Conservation (phyloP, 257 asterid species). For the Nicotiana paniculata region DNA sequence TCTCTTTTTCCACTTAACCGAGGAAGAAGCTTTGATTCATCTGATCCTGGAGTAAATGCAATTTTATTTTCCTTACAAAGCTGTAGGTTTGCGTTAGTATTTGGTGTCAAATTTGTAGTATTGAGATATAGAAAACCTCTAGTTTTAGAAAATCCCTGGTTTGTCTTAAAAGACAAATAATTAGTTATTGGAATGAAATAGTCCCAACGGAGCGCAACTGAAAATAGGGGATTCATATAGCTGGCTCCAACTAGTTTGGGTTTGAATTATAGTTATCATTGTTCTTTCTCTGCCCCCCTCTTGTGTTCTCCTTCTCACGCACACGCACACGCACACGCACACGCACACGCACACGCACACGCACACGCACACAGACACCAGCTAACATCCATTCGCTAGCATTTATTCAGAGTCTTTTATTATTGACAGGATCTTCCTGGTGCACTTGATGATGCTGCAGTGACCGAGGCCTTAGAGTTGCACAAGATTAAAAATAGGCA, state of each 20-base stretch:
- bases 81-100: not conserved
- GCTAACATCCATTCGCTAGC: not conserved
- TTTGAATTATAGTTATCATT: no score
- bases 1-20: not conserved
- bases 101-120: not conserved
- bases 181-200: no score
- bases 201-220: no score
- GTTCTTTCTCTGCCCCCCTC: no score
- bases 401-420: not conserved
- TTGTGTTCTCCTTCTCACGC: not conserved
- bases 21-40: not conserved
- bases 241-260: no score
- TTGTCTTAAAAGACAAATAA: no score
- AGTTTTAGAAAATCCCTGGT: no score
- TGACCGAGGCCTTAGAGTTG: slow-evolving; percentile 83
- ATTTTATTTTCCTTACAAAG: not conserved
- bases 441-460: slow-evolving; percentile 92
- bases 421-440: slow-evolving; percentile 85
- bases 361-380: not conserved
- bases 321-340: no score
- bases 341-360: no score
- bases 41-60: not conserved
- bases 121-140: no score
- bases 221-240: no score
- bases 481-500: slow-evolving; percentile 90